phyloP scores from a whole-genome alignment of 2,329 filamentous ascomycete species.

The Myriangium duriaei region DNA sequence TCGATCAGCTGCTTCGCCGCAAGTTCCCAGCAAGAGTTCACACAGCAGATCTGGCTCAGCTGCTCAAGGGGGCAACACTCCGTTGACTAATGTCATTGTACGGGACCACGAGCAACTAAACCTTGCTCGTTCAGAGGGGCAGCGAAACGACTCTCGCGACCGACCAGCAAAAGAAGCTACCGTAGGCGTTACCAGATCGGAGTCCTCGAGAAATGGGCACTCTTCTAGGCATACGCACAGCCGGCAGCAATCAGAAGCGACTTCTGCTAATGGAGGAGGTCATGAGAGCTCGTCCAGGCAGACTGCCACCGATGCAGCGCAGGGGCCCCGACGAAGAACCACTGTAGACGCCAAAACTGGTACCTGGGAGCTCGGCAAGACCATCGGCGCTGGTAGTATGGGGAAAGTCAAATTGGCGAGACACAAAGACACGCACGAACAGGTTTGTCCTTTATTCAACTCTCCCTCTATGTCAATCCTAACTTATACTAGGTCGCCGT shows the following conservation, averaged over 20 bases:
- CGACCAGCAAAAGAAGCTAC: slow-evolving; percentile 22
- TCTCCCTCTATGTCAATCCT: neutral
- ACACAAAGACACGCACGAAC: slow-evolving; percentile 79
- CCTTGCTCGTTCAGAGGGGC: slow-evolving; percentile 43
- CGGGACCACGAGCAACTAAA: slow-evolving; percentile 64
- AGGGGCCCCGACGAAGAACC: slow-evolving; percentile 43
- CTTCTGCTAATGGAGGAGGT: slow-evolving; percentile 18
- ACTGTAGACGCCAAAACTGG: slow-evolving; percentile 83
- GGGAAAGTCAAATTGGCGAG: slow-evolving; percentile 95
- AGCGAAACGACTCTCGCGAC: slow-evolving; percentile 54
- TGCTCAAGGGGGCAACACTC: slow-evolving; percentile 16
- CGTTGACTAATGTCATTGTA: slow-evolving; percentile 44
- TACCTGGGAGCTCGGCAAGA: slow-evolving; percentile 92
- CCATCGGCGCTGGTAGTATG: slow-evolving; percentile 95
- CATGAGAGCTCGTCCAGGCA: slow-evolving; percentile 14
- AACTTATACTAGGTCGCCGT: slow-evolving; percentile 61
- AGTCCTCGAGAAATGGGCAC: slow-evolving; percentile 37
- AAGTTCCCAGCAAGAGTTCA: slow-evolving; percentile 14
- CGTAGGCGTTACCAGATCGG: slow-evolving; percentile 38
- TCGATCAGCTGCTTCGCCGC: slow-evolving; percentile 25
- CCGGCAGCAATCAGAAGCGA: slow-evolving; percentile 33
- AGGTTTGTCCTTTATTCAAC: slow-evolving; percentile 41
- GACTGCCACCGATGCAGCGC: slow-evolving; percentile 9
- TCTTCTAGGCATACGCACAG: slow-evolving; percentile 22
- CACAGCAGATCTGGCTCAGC: slow-evolving; percentile 29